Base-by-base conservation (phyloP, 2,329 filamentous ascomycete genomes). In the Fusarium cyanostomum region DNA sequence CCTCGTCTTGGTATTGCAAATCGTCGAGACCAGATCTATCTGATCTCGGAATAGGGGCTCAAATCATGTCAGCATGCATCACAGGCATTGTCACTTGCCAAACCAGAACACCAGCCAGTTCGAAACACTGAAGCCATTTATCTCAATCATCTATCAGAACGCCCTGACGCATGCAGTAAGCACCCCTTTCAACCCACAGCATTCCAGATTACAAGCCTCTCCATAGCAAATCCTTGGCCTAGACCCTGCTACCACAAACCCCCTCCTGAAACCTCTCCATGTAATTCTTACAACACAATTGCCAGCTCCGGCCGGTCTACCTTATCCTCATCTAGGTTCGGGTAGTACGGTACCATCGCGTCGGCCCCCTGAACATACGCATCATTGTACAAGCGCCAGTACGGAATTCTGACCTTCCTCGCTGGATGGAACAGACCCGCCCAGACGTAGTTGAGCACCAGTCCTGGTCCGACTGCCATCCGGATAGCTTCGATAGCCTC, bases 401-500 rank as follows among this genome's bases (percentile, higher is more conserved):
- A 99, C 16, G 96, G 95, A 64, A 88, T 89, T 60, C 95, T 86
- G 51, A 99, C 95, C 80, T 98, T 98, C 62, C 95, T 86, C 4
- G 95, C 95, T 0, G 95, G 94, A 75, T 99, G 96, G 84, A 99
- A 99, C 15, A 99, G 82, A 15, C 95, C 95, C 0, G 95, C 94
- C 94, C 94, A 98, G 59, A 98, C 90, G 76, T 99, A 99, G 80
- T 99, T 99, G 85, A 99, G 90, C 31, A 97, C 92, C 18, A 96
- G 81, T 3, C 95, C 95, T 0, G 93, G 92, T 1, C 95, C 95
- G 39, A 98, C 90, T 0, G 94, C 93, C 82, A 97, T 92, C 43
- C 95, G 88, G 62, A 99, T 92, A 34, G 94, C 95, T 77, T 98
- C 95, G 67, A 99, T 96, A 46, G 96, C 95, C 77, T 99, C 96